Evolutionary conservation across 2,329 filamentous ascomycete genomes (phyloP), one percentile per base, ranked within the genome.

Genomic region (Coniella lustricola): DNA sequence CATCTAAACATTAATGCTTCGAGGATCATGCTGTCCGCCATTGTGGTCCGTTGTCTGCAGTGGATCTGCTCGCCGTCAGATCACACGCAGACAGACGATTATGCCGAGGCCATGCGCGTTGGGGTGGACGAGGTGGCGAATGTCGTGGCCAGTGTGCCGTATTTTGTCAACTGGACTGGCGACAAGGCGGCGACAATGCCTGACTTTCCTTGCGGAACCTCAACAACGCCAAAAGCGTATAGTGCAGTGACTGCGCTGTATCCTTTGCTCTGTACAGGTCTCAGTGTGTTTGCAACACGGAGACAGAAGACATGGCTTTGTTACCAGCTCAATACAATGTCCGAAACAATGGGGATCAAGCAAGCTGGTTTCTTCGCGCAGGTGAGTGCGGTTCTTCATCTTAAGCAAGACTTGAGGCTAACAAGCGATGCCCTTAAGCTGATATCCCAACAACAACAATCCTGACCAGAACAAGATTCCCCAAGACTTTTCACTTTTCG

Each of bases 311-410:
- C 45, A 1, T 59, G 53, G 33, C 43, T 59, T 3, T 55, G 56
- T 4, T 45, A 55, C 16, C 48, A 56, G 7, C 49, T 59, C 16
- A 42, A 41, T 18, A 40, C 39, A 5, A 59, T 59, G 47, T 51
- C 52, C 0, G 56, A 57, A 12, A 52, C 49, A 3, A 59, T 59
- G 55, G 57, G 57, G 0, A 57, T 59, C 25, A 55, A 54, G 9
- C 56, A 59, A 34, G 57, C 57, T 1, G 56, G 57, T 12, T 49
- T 54, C n/a, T 57, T 59, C 34, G 54, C 57, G 4, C 56, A 52
- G 49, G 56, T 55, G 10, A 5, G 25, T 29, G 25, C 10, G 38
- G 34, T 10, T 4, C 12, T 22, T 16, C n/a, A 10, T 5, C 20
- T 7, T 33, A 14, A 3, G 29, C 17, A 22, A 29, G 7, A 18